A percentile compares a stretch with the other conserved stretches of the same genome.
phyloP scores from a whole-genome alignment of 2,329 filamentous ascomycete genomes.

The Periconia sp. region DNA sequence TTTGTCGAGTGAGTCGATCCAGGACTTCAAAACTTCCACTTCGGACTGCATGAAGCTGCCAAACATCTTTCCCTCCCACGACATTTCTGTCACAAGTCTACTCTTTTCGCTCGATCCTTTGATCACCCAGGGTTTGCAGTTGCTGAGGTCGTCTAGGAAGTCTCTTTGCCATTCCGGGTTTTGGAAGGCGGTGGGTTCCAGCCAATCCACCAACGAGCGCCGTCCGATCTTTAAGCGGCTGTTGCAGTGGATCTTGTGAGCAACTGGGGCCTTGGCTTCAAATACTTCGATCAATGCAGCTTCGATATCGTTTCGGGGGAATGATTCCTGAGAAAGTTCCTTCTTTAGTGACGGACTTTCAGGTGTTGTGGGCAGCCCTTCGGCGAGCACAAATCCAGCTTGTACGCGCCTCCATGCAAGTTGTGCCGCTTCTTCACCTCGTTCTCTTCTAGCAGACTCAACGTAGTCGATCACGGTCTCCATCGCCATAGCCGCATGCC shows the following conservation, averaged over 20 bases:
- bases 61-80: slow-evolving; percentile 54
- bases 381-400: slow-evolving; percentile 45
- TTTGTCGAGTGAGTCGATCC: slow-evolving; percentile 43
- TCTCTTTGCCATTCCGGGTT: slow-evolving; percentile 36
- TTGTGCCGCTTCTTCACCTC: slow-evolving; percentile 34
- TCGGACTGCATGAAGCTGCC: slow-evolving; percentile 52
- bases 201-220: slow-evolving; percentile 45
- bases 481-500: slow-evolving; percentile 53
- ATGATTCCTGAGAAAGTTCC: slow-evolving; percentile 7
- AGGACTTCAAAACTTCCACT: slow-evolving; percentile 38
- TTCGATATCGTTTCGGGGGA: slow-evolving; percentile 2
- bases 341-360: slow-evolving; percentile 19
- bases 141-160: slow-evolving; percentile 41
- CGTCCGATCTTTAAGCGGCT: slow-evolving; percentile 45
- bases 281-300: slow-evolving; percentile 34
- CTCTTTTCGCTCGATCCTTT: slow-evolving; percentile 46
- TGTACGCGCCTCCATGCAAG: slow-evolving; percentile 47
- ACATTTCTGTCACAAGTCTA: slow-evolving; percentile 46
- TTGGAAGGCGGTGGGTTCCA: slow-evolving; percentile 38
- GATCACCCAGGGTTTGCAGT: slow-evolving; percentile 46
- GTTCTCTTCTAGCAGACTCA: slow-evolving; percentile 20
- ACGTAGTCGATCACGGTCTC: slow-evolving; percentile 44
- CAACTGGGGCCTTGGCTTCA: slow-evolving; percentile 41
- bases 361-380: slow-evolving; percentile 24
- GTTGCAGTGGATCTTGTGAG: slow-evolving; percentile 45